Evolutionary conservation across 208 protist genomes (phyloP).

Genomic region (Leptomonas seymouri): DNA sequence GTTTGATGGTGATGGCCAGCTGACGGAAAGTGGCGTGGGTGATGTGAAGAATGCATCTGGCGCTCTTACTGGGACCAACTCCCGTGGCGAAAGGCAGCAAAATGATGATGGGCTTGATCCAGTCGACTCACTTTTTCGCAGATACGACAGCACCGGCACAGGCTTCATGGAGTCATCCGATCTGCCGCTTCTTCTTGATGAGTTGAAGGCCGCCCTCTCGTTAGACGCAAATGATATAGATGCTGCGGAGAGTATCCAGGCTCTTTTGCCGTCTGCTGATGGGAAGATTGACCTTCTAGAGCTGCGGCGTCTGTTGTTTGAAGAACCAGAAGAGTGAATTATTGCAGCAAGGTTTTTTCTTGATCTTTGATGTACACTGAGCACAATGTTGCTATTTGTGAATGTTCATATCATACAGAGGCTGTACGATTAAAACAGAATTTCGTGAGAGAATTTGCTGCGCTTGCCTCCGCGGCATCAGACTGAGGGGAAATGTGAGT

Average conservation of each 20-base stretch:
- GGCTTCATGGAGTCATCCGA: constrained; percentile 42
- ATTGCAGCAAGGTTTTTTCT: not conserved
- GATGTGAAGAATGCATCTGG: not conserved
- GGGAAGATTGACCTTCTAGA: constrained; percentile 71
- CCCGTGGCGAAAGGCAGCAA: constrained; percentile 3
- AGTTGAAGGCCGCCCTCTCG: constrained; percentile 49
- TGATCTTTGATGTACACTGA: not conserved
- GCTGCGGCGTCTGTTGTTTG: constrained; percentile 72
- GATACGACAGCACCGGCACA: constrained; percentile 57
- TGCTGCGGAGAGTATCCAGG: constrained; percentile 52
- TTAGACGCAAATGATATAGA: constrained; percentile 57
- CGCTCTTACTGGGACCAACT: not conserved
- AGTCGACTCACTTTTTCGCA: constrained; percentile 54
- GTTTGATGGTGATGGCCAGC: constrained; percentile 82
- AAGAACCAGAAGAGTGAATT: constrained; percentile 20
- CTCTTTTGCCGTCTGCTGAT: constrained; percentile 31
- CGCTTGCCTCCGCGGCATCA: too few species aligned
- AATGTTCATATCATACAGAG: too few species aligned
- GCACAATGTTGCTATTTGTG: too few species aligned
- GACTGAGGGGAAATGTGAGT: too few species aligned
- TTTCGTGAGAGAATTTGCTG: too few species aligned
- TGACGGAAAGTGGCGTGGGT: constrained; percentile 38
- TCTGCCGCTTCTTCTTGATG: constrained; percentile 59
- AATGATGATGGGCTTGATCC: constrained; percentile 42
- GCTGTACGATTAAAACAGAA: too few species aligned